Percentiles rank a stretch among this genome's conserved stretches.
Conservation (phyloP, 2,329 filamentous ascomycete genomes). For the Botrytis fabae region DNA sequence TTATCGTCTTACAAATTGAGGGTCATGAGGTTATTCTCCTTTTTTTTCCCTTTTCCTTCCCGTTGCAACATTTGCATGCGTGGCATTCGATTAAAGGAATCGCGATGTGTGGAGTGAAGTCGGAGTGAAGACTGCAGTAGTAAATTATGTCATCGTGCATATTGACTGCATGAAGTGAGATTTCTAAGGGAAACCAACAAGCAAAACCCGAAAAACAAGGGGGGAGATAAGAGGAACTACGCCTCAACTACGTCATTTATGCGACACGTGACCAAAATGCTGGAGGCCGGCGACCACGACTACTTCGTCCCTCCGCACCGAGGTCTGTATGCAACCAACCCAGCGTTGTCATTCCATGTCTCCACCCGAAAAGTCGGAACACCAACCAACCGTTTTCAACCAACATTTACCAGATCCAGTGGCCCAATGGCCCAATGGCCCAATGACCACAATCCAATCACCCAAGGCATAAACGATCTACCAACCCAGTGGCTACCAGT, state of each 20-base stretch:
- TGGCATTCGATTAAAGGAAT: conserved; percentile 5
- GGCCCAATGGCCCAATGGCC: not conserved
- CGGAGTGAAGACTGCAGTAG: not conserved
- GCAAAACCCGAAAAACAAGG: not conserved
- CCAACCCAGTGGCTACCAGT: not conserved
- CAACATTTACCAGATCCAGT: not conserved
- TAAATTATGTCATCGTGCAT: conserved; percentile 8
- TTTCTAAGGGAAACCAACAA: not conserved
- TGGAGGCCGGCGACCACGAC: not conserved
- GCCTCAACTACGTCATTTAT: conserved; percentile 12
- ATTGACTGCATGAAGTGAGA: not conserved
- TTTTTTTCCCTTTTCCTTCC: not conserved
- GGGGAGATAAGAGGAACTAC: not conserved
- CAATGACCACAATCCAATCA: not conserved
- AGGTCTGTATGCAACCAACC: not conserved
- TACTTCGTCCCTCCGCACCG: not conserved
- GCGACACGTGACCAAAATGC: not conserved
- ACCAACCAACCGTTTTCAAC: not conserved
- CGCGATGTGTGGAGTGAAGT: not conserved
- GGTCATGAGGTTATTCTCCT: conserved; percentile 13
- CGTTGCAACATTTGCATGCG: conserved; percentile 10
- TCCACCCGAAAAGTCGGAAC: not conserved
- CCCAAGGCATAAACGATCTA: not conserved
- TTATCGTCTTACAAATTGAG: conserved; percentile 2
- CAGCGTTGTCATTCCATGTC: not conserved